Evolutionary conservation across 768 basidiomycete species (phyloP).

Genomic region (Mycena capillaripes): DNA sequence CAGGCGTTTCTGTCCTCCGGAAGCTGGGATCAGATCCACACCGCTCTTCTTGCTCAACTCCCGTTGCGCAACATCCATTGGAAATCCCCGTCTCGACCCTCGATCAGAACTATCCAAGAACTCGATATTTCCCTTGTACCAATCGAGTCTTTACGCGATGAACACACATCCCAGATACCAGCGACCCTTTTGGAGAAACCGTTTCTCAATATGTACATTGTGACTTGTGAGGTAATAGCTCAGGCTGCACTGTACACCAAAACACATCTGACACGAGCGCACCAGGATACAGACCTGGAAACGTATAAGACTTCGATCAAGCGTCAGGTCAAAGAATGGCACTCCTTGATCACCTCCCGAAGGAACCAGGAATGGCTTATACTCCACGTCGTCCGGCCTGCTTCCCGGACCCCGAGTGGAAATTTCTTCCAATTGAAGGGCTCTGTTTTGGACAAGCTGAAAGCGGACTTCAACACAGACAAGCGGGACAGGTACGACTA

Average conservation of each 20-base stretch:
- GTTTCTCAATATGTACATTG: slow-evolving; percentile 87
- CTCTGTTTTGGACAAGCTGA: slow-evolving; percentile 90
- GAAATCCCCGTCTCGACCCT: slow-evolving; percentile 81
- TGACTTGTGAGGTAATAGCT: slow-evolving; percentile 90
- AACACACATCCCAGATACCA: slow-evolving; percentile 81
- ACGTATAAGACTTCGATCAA: slow-evolving; percentile 82
- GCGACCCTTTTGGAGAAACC: slow-evolving; percentile 88
- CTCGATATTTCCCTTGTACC: slow-evolving; percentile 83
- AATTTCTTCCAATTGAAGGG: slow-evolving; percentile 89
- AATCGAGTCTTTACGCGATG: slow-evolving; percentile 78
- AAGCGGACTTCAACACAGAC: slow-evolving; percentile 91
- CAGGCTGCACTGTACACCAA: slow-evolving; percentile 1
- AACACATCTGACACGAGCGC: slow-evolving; percentile 27
- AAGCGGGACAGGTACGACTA: slow-evolving; percentile 83
- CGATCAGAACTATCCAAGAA: slow-evolving; percentile 89
- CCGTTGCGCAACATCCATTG: slow-evolving; percentile 95
- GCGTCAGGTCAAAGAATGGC: slow-evolving; percentile 96
- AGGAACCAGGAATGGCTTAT: slow-evolving; percentile 97
- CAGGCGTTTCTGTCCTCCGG: slow-evolving; percentile 76
- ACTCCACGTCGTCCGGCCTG: slow-evolving; percentile 85
- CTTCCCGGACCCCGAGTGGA: slow-evolving; percentile 68
- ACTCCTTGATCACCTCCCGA: slow-evolving; percentile 69
- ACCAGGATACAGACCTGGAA: slow-evolving; percentile 77
- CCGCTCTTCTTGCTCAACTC: slow-evolving; percentile 75
- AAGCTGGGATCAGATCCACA: slow-evolving; percentile 79